Conservation (phyloP, 768 basidiomycete species). For the Omphalotus guepiniiformis region DNA sequence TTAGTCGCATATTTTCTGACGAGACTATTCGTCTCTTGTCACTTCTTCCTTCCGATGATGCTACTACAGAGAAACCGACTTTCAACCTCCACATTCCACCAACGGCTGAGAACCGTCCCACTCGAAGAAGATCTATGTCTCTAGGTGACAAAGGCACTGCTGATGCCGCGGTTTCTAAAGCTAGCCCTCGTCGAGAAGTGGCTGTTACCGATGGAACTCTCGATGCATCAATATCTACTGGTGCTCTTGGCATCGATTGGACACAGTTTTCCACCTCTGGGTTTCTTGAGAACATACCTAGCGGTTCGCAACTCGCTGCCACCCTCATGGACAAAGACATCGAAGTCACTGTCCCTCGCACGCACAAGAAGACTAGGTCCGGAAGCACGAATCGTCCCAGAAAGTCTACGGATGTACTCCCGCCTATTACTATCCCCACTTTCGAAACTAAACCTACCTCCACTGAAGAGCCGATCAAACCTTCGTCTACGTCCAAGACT, state of each 20-base stretch:
- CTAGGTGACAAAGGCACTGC: constrained; percentile 15
- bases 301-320: constrained; percentile 43
- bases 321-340: constrained; percentile 58
- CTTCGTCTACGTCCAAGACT: constrained; percentile 15
- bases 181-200: not conserved
- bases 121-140: constrained; percentile 30
- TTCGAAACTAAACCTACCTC: not conserved
- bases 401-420: not conserved
- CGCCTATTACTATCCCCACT: constrained; percentile 8
- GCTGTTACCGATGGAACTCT: constrained; percentile 14
- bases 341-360: constrained; percentile 47
- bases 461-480: not conserved
- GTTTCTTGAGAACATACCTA: constrained; percentile 42
- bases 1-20: constrained; percentile 59
- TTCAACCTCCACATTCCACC: constrained; percentile 21
- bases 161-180: constrained; percentile 11
- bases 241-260: constrained; percentile 52
- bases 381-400: constrained; percentile 3
- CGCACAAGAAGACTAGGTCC: constrained; percentile 24
- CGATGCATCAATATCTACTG: no score
- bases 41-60: not conserved
- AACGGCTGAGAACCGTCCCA: no score
- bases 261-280: constrained; percentile 62
- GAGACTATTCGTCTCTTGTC: constrained; percentile 52
- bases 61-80: constrained; percentile 10